Base-by-base conservation (phyloP, 2,329 filamentous ascomycete species). In the Alternaria sp. region DNA sequence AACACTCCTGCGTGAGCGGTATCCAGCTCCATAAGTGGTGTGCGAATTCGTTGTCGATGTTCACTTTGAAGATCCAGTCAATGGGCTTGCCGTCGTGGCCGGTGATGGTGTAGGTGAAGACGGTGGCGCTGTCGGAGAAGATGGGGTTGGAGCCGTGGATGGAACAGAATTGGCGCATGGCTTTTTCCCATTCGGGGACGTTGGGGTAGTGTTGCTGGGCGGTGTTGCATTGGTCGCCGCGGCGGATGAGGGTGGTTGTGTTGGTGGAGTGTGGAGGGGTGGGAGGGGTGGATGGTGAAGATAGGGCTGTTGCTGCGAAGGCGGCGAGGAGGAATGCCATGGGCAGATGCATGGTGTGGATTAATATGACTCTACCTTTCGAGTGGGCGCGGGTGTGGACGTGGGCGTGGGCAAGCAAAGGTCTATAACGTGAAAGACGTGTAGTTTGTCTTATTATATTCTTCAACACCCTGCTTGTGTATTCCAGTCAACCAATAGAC, bases 41-140 rank as follows among this genome's bases (percentile, higher is more conserved):
- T n/a, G n/a, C 10, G 49, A 28, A n/a, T 46, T 28, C 30, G 25
- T 41, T 44, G 5, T 60, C 41, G 46, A 53, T 26, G 15, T 26
- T 8, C 1, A 64, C 43, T 46, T 47, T 43, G 43, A 45, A 64
- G 7, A 64, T 28, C 58, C 61, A 64, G 5, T 50, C 23, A 10
- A 61, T 57, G 37, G 58, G 61, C 8, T 55, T 58, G 5, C 14
- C 5, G 54, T 61, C 51, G 18, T 43, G 43, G 21, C 53, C 51
- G 15, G n/a, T 50, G 37, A 41, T 41, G n/a, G 15, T 41, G 37
- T 41, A 41, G 37, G 37, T 41, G 37, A 41, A 41, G 37, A 41
- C 37, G 37, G n/a, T 41, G 37, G 37, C 37, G n/a, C 8, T 10
- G 37, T 41, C 37, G 37, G 37, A 41, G 37, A 41, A 41, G 9